These are phyloP conservation scores for Omphalotus olearius DNA, from an alignment of 1,284 basidiomycete species.

Conservation along the genomic window DNA sequence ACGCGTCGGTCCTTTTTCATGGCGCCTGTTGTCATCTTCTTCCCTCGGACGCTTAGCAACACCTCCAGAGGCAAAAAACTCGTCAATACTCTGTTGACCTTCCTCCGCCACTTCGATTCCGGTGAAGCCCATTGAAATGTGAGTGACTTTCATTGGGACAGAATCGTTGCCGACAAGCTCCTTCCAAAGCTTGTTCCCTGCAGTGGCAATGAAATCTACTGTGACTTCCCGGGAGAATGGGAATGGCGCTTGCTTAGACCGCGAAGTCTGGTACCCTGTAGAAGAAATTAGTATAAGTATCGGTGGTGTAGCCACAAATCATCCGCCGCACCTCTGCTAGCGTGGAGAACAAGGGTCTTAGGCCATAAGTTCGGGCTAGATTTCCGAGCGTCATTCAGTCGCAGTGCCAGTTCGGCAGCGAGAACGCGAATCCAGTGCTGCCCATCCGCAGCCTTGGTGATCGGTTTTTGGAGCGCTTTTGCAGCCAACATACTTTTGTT, in stretches of 20 bases:
- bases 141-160: slow-evolving; percentile 61
- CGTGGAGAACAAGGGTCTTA: slow-evolving; percentile 81
- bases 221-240: slow-evolving; percentile 74
- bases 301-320: background rate
- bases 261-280: slow-evolving; percentile 60
- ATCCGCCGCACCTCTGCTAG: slow-evolving; percentile 53
- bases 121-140: slow-evolving; percentile 76
- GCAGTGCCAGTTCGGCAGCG: slow-evolving; percentile 82
- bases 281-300: slow-evolving; percentile 10
- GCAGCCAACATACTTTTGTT: slow-evolving; percentile 93
- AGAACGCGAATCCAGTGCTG: slow-evolving; percentile 90
- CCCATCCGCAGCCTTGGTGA: slow-evolving; percentile 71
- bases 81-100: slow-evolving; percentile 85
- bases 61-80: slow-evolving; percentile 56
- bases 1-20: background rate
- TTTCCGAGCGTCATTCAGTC: slow-evolving; percentile 81
- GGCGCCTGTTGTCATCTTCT: slow-evolving; percentile 15
- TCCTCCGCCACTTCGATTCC: slow-evolving; percentile 78
- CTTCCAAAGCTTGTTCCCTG: slow-evolving; percentile 83
- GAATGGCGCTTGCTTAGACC: slow-evolving; percentile 81
- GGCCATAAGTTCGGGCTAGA: slow-evolving; percentile 83
- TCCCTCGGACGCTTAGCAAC: slow-evolving; percentile 29
- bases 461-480: slow-evolving; percentile 82
- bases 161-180: slow-evolving; percentile 64
- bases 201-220: slow-evolving; percentile 74